Evolutionary conservation across 306 rosid genomes (phyloP), one percentile per base, ranked within the genome.

Genomic region (Spatholobus suberectus): DNA sequence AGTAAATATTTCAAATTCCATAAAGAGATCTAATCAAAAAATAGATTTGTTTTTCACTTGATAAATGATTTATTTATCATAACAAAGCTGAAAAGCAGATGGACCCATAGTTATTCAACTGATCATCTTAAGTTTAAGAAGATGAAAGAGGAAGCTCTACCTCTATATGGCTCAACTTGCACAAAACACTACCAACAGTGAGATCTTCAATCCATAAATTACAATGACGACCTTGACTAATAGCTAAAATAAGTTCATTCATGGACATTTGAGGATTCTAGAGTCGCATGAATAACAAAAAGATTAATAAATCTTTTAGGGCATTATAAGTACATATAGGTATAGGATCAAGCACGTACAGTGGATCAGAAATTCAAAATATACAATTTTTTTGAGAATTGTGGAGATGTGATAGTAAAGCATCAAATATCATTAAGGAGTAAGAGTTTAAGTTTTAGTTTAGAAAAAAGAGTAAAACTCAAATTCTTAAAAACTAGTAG

Each of bases 151-250:
- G 34, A 49, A 65, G 23, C n/a, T 75, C 37, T 92, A 92, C 98
- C 98, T 94, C 91, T 75, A 82, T 87, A 69, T 85, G 88, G 87
- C 86, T 92, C 92, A 94, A 84, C 81, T 81, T 91, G 91, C 98
- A 94, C 87, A 94, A 84, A 44, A 80, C 80, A 81, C 73, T 75
- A 83, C 97, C 87, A 43, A 90, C 80, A 34, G 93, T 82, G 24
- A 90, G 88, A 79, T 94, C 98, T 84, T 90, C 91, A 70, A 94
- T 88, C 34, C 89, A 79, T 83, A 94, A 88, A 88, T 91, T 85
- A 85, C 94, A 89, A 21, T 89, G 92, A 51, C 87, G 90, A 57
- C 94, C 86, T 90, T 92, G 96, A 75, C 98, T 97, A 62, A 92
- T 91, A 2, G 93, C 88, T 87, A 91, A 91, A 59, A 63, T 83